Evolutionary conservation across 2,329 filamentous ascomycete species (phyloP).

Genomic region (Trichoderma pleuroti): DNA sequence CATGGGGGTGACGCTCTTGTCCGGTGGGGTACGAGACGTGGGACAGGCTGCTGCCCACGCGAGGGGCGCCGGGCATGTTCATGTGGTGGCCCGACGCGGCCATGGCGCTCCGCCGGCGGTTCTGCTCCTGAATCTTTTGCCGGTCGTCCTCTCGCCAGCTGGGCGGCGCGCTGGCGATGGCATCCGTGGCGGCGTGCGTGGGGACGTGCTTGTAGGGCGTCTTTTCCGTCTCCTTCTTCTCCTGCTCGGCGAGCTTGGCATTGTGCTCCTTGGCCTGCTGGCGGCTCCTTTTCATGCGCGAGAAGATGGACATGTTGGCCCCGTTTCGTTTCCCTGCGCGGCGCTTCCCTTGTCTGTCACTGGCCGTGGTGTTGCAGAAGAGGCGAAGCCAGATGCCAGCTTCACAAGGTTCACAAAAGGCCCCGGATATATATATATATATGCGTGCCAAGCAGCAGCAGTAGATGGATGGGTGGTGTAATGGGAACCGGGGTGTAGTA

Average conservation of each 20-base stretch:
- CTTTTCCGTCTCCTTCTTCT: conserved; percentile 39
- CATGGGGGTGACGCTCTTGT: conserved; percentile 38
- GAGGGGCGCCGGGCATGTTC: conserved; percentile 40
- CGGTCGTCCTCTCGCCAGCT: conserved; percentile 48
- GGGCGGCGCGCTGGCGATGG: conserved; percentile 51
- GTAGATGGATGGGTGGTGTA: not conserved
- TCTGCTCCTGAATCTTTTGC: conserved; percentile 47
- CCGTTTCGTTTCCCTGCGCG: not conserved
- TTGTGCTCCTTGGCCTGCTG: conserved; percentile 55
- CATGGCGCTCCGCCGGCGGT: conserved; percentile 48
- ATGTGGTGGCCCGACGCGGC: conserved; percentile 38
- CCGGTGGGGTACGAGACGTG: conserved; percentile 45
- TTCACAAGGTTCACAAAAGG: not conserved
- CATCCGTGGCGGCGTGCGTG: conserved; percentile 59
- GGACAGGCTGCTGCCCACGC: conserved; percentile 47
- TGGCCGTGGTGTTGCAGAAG: not conserved
- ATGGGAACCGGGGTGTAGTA: conserved; percentile 1
- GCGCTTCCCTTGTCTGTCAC: not conserved
- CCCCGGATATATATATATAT: not conserved
- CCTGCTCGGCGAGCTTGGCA: conserved; percentile 46
- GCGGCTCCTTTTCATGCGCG: conserved; percentile 48
- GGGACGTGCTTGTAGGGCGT: conserved; percentile 57
- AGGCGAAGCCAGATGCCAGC: not conserved
- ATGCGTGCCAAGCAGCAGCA: not conserved
- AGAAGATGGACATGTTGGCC: conserved; percentile 54